These are phyloP conservation scores for Fraxinus quadrangulata DNA, from an alignment of 257 asterid genomes.

Conservation along the genomic window DNA sequence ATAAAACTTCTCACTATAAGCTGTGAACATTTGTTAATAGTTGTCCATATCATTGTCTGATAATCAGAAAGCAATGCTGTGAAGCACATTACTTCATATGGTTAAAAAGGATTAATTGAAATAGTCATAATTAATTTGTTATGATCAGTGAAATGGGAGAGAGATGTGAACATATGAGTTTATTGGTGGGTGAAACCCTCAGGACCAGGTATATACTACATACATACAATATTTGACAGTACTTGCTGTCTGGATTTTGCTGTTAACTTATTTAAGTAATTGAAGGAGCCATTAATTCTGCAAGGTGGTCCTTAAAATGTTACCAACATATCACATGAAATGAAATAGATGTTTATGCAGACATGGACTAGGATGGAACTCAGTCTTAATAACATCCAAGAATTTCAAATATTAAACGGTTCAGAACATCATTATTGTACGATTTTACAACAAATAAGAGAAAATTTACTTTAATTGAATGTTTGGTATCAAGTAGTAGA, in stretches of 20 bases:
- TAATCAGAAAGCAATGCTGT: neutral
- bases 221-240: neutral
- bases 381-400: no score
- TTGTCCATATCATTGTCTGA: neutral
- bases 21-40: neutral
- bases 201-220: slow-evolving; percentile 41
- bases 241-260: neutral
- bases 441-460: no score
- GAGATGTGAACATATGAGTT: slow-evolving; percentile 26
- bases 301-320: slow-evolving; percentile 37
- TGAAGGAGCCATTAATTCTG: slow-evolving; percentile 16
- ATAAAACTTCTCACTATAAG: no score
- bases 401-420: no score
- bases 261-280: slow-evolving; percentile 17
- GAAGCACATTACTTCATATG: neutral
- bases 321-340: slow-evolving; percentile 27
- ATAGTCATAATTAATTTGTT: neutral
- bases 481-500: no score
- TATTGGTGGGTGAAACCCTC: neutral
- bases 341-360: neutral
- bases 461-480: no score
- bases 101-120: neutral
- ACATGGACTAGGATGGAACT: no score
- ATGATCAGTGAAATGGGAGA: slow-evolving; percentile 15
- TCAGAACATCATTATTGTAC: no score